Evolutionary conservation across 2,329 filamentous ascomycete genomes (phyloP), one percentile per base, ranked within the genome.

Genomic region (Teratosphaeria viscida): DNA sequence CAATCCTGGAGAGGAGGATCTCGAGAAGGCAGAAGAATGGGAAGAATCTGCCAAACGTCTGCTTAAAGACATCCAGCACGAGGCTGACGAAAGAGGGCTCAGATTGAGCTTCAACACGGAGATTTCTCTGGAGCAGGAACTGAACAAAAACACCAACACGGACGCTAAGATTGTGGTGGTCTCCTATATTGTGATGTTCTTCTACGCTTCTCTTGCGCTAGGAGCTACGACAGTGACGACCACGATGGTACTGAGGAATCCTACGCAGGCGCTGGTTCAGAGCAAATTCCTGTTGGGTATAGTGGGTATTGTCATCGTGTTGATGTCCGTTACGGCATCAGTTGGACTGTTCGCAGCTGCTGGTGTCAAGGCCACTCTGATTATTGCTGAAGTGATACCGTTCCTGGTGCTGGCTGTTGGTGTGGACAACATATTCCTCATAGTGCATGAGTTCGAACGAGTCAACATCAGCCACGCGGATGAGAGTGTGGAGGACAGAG

Each of bases 121-220:
- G 75, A 89, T 92, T 74, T 96, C 92, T 73, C 78, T 99, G 62
- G 92, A 97, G 72, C 83, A 96, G 71, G 94, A 99, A 71, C 81
- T 99, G 60, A 99, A 96, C 78, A 96, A 97, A 76, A 95, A 91
- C 43, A 96, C 91, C 56, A 99, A 99, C 74, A 97, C 94, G 0
- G 94, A 99, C 73, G 95, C 92, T 53, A 96, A 92, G 73, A 99
- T 99, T 68, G 85, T 99, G 27, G 85, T 92, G 58, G 87, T 99
- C 75, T 97, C 92, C 79, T 99, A 99, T 76, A 82, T 97, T 64
- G 90, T 96, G 77, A 99, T 99, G 94, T 99, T 99, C 75, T 77
- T 99, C 63, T 99, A 99, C 71, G 94, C 92, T 3, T 97, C 92
- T 5, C 77, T 99, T 57, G 92, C 94, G 0, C 80, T 99, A 0